A percentile compares a stretch with the other conserved stretches of the same genome.
Evolutionary conservation across 192 early-diverging fungal species (phyloP).

Genomic region (Backusella mclennaniae): DNA sequence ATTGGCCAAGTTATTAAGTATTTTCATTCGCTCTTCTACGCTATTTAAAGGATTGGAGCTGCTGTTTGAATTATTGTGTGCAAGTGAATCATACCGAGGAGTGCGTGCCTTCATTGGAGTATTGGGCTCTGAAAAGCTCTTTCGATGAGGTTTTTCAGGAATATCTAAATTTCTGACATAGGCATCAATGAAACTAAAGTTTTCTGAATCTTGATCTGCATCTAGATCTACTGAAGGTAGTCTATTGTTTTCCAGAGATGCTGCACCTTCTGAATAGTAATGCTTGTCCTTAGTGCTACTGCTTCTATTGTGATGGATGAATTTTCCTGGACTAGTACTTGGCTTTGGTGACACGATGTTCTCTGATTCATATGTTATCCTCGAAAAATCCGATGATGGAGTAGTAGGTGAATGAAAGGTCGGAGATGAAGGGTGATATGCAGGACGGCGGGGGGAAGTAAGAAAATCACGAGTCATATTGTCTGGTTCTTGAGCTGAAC

Average conservation of each 20-base stretch:
- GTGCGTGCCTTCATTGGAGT: neutral
- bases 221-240: neutral
- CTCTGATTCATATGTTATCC: neutral
- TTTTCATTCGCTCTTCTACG: neutral
- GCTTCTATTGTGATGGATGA: neutral
- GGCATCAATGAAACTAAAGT: neutral
- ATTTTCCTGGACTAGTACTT: neutral
- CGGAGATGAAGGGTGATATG: neutral
- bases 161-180: neutral
- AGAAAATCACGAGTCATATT: neutral
- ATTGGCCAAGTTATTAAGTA: constrained; percentile 8
- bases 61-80: neutral
- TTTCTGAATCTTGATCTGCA: neutral
- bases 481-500: neutral
- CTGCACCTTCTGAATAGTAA: neutral
- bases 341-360: neutral
- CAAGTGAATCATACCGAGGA: neutral
- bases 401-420: neutral
- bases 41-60: neutral
- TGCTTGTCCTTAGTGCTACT: neutral
- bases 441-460: neutral
- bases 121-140: neutral
- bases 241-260: neutral
- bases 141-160: neutral
- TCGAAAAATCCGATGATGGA: neutral